phyloP scores from a whole-genome alignment of 495 filamentous ascomycete genomes.

The Cairneyella variabilis region DNA sequence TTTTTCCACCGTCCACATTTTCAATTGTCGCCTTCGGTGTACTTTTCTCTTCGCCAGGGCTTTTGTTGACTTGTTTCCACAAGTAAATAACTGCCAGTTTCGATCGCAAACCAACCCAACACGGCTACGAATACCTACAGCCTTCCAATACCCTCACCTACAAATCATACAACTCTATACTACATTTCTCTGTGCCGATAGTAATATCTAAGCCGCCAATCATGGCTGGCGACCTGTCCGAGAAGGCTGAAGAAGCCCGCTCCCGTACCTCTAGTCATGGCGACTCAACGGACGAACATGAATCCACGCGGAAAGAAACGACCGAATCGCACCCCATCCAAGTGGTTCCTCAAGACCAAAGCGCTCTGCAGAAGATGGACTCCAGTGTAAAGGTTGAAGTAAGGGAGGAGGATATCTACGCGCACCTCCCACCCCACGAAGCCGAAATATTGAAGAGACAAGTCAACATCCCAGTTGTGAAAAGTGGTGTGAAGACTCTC shows the following conservation, averaged over 20 bases:
- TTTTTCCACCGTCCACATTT: no score
- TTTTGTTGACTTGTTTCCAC: no score
- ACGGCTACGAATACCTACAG: no score
- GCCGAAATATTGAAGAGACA: conserved; percentile 65
- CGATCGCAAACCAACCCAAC: no score
- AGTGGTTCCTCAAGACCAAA: background rate
- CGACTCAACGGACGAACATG: conserved; percentile 22
- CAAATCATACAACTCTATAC: no score
- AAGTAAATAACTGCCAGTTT: no score
- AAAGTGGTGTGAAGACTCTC: conserved; percentile 60
- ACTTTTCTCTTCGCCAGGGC: no score
- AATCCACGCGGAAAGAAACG: conserved; percentile 13
- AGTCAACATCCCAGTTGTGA: conserved; percentile 62
- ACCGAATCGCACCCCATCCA: background rate
- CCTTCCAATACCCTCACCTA: no score
- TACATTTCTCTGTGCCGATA: no score
- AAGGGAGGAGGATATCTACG: conserved; percentile 44
- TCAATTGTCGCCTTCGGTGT: no score
- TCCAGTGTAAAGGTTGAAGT: conserved; percentile 40
- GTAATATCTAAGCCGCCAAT: conserved; percentile 17
- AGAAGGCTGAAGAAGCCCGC: conserved; percentile 17
- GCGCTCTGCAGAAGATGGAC: conserved; percentile 44
- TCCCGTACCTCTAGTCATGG: conserved; percentile 15
- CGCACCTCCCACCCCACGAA: conserved; percentile 60
- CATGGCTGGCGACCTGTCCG: conserved; percentile 27